phyloP scores from a whole-genome alignment of 768 basidiomycete genomes.

The Rhizopogon roseolus region DNA sequence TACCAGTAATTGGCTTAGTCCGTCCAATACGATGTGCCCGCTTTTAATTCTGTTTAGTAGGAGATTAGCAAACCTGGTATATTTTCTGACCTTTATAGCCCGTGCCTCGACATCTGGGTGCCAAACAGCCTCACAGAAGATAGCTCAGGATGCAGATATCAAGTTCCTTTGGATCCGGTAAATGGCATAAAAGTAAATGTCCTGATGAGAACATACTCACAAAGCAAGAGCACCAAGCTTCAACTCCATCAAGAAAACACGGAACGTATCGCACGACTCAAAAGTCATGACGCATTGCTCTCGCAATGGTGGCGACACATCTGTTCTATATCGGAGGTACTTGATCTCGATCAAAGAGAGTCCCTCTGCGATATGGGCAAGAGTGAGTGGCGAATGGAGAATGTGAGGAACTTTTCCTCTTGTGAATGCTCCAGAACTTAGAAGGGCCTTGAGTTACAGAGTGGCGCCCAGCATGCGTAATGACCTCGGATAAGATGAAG shows the following conservation, averaged over 20 bases:
- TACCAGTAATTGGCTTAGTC: constrained; percentile 60
- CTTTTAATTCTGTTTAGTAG: constrained; percentile 17
- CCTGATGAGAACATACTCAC: constrained; percentile 39
- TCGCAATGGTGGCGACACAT: constrained; percentile 43
- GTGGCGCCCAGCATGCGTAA: background rate
- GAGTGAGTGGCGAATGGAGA: constrained; percentile 67
- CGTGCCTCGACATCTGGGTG: constrained; percentile 87
- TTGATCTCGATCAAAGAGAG: constrained; percentile 60
- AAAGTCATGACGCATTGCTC: constrained; percentile 72
- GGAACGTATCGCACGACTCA: constrained; percentile 70
- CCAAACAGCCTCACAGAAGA: constrained; percentile 93
- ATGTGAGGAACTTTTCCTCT: constrained; percentile 74
- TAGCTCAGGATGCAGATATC: constrained; percentile 81
- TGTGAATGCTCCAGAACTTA: constrained; percentile 56
- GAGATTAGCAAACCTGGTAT: background rate
- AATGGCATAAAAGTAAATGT: background rate
- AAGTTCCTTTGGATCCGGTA: constrained; percentile 58
- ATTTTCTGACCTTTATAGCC: constrained; percentile 64
- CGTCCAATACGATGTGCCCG: constrained; percentile 91
- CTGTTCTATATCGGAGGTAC: constrained; percentile 59
- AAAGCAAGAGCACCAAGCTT: constrained; percentile 87
- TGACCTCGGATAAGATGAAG: constrained; percentile 52
- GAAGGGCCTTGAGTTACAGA: background rate
- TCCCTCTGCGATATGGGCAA: constrained; percentile 68
- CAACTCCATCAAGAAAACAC: constrained; percentile 80